Evolutionary conservation across 2,329 filamentous ascomycete species (phyloP), one percentile per base, ranked within the genome.

Genomic region (Capronia coronata): DNA sequence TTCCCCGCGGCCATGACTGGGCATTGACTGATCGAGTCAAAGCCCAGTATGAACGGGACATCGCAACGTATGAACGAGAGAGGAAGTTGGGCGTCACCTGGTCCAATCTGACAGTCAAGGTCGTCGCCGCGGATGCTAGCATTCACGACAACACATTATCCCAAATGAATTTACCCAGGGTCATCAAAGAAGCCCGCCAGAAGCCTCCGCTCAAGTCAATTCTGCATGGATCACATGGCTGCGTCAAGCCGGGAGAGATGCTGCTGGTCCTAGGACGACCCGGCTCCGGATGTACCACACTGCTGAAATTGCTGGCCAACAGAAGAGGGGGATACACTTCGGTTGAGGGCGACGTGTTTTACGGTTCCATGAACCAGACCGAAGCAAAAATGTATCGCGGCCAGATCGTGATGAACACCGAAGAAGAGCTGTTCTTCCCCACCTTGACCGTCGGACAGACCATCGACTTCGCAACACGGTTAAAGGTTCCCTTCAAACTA

Each of bases 171-270:
- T 64, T 82, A 2, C 69, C 73, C 22, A 49, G 70, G 69, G 56
- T 70, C 69, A 37, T 29, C 13, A 32, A 49, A 41, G 29, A 42
- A 32, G 34, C 32, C 11, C 42, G 38, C 80, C 78, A 58, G 73
- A 76, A 0, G 77, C 81, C 37, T 2, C 37, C 45, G 0, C 65
- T 83, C 14, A 78, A 76, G 55, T 82, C 80, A 0, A 83, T 88
- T 42, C 66, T 88, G 19, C 74, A 84, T 45, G 73, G 77, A 56
- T 78, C 75, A 46, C 77, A 81, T 61, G 83, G 83, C 13, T 85
- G 80, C 57, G 79, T 87, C 46, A 83, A 82, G 63, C 82, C 83
- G 0, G 84, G 83, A 14, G 82, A 86, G 66, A 85, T 86, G 82
- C 66, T 86, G 1, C 68, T 86, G 0, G 82, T 86, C 0, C 70